Evolutionary conservation across 352 stramenopile genomes (phyloP), one percentile per base, ranked within the genome.

Genomic region (Globisporangium spinosum): DNA sequence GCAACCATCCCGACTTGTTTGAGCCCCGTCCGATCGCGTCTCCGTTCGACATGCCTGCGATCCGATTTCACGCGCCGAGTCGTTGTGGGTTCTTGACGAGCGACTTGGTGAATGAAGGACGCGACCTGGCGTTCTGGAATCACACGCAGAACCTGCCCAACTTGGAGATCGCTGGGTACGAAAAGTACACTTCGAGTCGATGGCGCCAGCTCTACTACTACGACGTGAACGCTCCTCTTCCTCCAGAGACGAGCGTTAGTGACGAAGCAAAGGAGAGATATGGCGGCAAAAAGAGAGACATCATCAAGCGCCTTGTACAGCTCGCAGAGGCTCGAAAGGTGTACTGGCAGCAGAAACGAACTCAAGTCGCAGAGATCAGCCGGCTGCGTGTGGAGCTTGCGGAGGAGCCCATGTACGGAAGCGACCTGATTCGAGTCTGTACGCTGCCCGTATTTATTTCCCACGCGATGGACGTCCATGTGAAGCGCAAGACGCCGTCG

Each of bases 1-100:
- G 91, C 76, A 99, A 99, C 70, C 97, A 99, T 70, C 97, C 97
- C n/a, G 97, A 99, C 77, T 80, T 99, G 43, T 99, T 99, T 77
- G 97, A 99, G 34, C 81, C 81, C 1, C 81, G 98, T n/a, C 94
- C 97, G 8, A 98, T 99, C 47, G 77, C 87, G 12, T 98, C 96
- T n/a, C 97, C 98, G 45, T 97, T 99, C 70, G 87, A 94, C 69
- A 82, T 94, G 77, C 62, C 71, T 0, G 61, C 65, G 58, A 66
- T 91, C 23, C 58, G 58, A 1, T 20, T 88, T 10, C 13, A 67
- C 17, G 12, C 83, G 0, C 74, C 83, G 0, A 74, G 73, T 43
- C 70, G 76, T 0, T 89, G 77, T 25, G 77, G 73, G 13, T 89
- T 77, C 32, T 70, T 91, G 23, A 70, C 77, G 15, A 76, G 83